Evolutionary conservation across 495 filamentous ascomycete species (phyloP).

Genomic region (Trichoderma gamsii): DNA sequence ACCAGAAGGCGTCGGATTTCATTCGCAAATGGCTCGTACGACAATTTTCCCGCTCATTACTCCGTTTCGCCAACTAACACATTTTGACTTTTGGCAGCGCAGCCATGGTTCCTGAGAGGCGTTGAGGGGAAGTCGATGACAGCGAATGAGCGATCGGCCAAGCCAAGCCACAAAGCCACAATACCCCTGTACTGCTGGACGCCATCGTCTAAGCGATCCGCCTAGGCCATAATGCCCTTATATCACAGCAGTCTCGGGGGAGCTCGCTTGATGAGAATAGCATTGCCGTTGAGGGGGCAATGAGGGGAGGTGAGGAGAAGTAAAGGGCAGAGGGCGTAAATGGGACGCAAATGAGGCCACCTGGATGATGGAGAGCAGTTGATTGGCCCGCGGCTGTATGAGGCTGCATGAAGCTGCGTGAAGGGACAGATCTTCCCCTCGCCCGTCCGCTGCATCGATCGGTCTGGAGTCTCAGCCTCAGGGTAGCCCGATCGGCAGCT

Average conservation of each 20-base stretch:
- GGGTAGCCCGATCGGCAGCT: neutral
- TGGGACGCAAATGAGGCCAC: neutral
- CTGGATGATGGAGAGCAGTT: neutral
- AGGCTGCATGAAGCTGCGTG: neutral
- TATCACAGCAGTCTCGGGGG: neutral
- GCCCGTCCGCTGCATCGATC: neutral
- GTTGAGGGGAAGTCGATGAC: neutral
- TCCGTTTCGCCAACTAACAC: neutral
- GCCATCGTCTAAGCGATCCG: neutral
- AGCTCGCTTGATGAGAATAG: neutral
- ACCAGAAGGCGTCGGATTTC: neutral
- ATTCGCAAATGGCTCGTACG: neutral
- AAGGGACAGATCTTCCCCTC: too few relatives aligned
- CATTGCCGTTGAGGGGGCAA: neutral
- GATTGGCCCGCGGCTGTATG: neutral
- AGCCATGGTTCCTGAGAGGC: slow-evolving; percentile 10
- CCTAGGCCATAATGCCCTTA: neutral
- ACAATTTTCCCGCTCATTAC: neutral
- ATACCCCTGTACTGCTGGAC: neutral
- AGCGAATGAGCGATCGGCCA: slow-evolving; percentile 1
- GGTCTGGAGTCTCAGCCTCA: slow-evolving; percentile 5
- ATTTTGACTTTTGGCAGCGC: slow-evolving; percentile 5
- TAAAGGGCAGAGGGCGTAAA: neutral
- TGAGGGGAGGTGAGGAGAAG: neutral
- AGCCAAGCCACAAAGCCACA: neutral